Conservation (phyloP, 1,284 basidiomycete genomes). For the Irpex lacteus region DNA sequence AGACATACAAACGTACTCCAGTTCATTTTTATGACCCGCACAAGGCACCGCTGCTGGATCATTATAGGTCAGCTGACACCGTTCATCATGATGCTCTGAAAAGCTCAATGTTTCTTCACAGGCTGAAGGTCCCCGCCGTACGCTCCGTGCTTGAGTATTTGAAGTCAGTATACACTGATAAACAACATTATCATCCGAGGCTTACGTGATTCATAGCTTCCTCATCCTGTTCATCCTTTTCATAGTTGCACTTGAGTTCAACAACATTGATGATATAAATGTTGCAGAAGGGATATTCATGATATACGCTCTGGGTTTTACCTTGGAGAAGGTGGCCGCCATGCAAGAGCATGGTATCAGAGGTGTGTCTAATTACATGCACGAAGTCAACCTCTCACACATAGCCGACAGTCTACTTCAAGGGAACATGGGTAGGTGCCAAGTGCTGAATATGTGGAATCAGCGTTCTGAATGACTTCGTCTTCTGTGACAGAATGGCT, state of each 20-base stretch:
- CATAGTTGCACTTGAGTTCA: slow-evolving; percentile 77
- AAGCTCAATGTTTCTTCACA: slow-evolving; percentile 26
- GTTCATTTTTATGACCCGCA: slow-evolving; percentile 94
- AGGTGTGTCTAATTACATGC: slow-evolving; percentile 39
- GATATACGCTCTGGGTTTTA: slow-evolving; percentile 84
- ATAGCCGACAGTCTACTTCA: slow-evolving; percentile 61
- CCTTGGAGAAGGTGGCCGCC: slow-evolving; percentile 88
- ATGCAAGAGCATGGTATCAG: slow-evolving; percentile 93
- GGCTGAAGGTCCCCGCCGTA: slow-evolving; percentile 90
- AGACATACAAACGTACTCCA: slow-evolving; percentile 93
- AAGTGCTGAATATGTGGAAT: not conserved
- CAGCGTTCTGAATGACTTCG: not conserved
- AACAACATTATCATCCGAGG: not conserved
- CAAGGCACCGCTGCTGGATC: slow-evolving; percentile 88
- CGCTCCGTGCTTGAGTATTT: slow-evolving; percentile 86
- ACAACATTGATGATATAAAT: slow-evolving; percentile 61
- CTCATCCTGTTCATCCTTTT: slow-evolving; percentile 82
- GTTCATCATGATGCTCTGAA: not conserved
- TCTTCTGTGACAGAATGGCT: slow-evolving; percentile 65
- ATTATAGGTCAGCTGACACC: slow-evolving; percentile 66
- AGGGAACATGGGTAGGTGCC: slow-evolving; percentile 71
- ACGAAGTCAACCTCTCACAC: not conserved
- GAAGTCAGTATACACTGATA: slow-evolving; percentile 49
- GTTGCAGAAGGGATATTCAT: slow-evolving; percentile 72
- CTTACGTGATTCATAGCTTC: slow-evolving; percentile 52